These are phyloP conservation scores for Colletotrichum orchidophilum DNA, from an alignment of 2,329 filamentous ascomycete species.

Conservation along the genomic window DNA sequence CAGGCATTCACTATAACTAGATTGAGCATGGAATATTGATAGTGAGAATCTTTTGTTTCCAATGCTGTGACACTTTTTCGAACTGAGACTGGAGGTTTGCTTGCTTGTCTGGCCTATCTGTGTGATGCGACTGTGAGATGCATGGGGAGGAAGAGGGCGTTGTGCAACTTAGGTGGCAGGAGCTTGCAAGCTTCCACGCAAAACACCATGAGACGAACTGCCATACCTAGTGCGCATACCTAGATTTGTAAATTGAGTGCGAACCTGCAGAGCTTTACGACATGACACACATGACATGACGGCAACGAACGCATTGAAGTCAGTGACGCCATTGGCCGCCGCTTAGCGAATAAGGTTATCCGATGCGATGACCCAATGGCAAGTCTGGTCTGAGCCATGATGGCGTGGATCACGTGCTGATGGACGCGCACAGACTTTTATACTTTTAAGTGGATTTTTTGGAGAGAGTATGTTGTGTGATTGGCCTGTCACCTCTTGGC, in stretches of 20 bases:
- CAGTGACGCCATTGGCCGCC: slow-evolving; percentile 26
- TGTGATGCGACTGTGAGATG: neutral
- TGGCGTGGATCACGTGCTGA: slow-evolving; percentile 11
- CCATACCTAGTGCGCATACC: neutral
- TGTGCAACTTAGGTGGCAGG: too few relatives aligned
- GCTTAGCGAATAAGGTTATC: slow-evolving; percentile 23
- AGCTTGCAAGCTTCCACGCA: neutral
- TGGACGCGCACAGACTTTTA: neutral
- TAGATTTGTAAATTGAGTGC: neutral
- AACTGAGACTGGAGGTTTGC: neutral
- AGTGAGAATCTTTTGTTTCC: neutral
- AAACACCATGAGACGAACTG: neutral
- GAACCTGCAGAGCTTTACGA: slow-evolving; percentile 11
- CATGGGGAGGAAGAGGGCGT: neutral
- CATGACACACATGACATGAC: too few relatives aligned
- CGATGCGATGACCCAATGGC: slow-evolving; percentile 18
- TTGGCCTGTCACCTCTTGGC: neutral
- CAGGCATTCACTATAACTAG: too few relatives aligned
- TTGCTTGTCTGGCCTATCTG: neutral
- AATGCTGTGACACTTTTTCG: too few relatives aligned
- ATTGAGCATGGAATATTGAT: too few relatives aligned
- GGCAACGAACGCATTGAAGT: neutral
- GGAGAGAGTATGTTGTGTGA: slow-evolving; percentile 10
- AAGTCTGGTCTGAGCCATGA: slow-evolving; percentile 9
- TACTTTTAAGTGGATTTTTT: neutral